Evolutionary conservation across 169 alveolate genomes (phyloP), one percentile per base, ranked within the genome.

Genomic region (Plasmodium billcollinsi): DNA sequence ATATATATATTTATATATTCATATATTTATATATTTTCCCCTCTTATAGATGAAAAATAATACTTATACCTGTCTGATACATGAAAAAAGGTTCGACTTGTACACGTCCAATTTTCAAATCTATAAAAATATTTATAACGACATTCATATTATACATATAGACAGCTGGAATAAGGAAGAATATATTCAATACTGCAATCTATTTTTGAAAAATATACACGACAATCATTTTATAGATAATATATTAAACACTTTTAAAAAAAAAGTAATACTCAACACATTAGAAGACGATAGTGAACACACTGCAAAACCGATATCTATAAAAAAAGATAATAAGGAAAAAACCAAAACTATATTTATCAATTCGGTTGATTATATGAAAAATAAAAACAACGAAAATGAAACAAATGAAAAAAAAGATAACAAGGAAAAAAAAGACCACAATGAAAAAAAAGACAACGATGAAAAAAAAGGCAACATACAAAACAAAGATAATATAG

Each of bases 151-250:
- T 15, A 61, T 67, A 7, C 80, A 83, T 54, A 26, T 83, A 47
- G 91, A 83, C 45, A 29, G 91, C 43, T 83, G 91, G 91, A 9
- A 58, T 29, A 83, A 72, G 62, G 91, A 83, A 50, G 74, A 83
- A 54, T 83, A 83, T 15, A 67, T 73, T 24, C 52, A 58, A 7
- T 83, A 83, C 43, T 83, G 91, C 63, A 43, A 33, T 21, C 73
- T 83, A 3, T 83, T 83, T 59, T 45, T 83, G 47, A 67, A 83
- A 72, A 83, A 83, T 56, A 26, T 14, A n/a, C 20, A 47, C 33
- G 91, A 58, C 24, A 83, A 83, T 21, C 91, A 83, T 62, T 83
- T 83, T 72, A 69, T 83, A 14, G 83, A 83, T 83, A 83, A 83
- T 56, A 83, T 83, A 54, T 26, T 83, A 61, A 83, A 83, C 39